Conservation (phyloP, 2,329 filamentous ascomycete genomes). For the Ceratocystis lukuohia region DNA sequence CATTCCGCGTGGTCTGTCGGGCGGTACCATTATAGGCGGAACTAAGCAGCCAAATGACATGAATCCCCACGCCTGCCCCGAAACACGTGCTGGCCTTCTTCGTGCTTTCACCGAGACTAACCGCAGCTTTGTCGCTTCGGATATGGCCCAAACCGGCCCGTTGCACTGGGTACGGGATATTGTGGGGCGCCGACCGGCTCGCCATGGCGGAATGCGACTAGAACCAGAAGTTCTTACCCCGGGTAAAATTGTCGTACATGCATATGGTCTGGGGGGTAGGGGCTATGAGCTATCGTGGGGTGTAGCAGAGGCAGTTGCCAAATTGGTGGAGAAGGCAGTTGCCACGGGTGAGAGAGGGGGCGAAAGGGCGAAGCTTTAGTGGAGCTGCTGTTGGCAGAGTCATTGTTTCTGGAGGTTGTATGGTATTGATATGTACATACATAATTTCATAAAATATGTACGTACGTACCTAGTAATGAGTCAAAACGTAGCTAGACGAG, state of each 20-base stretch:
- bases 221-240: conserved; percentile 33
- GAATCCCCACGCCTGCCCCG: conserved; percentile 35
- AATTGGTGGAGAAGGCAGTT: conserved; percentile 26
- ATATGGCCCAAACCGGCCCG: conserved; percentile 21
- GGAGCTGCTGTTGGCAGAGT: not conserved
- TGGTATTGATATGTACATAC: not conserved
- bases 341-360: too few relatives aligned
- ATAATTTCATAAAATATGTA: too few relatives aligned
- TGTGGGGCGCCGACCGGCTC: conserved; percentile 34
- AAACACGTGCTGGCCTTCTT: conserved; percentile 37
- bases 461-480: not conserved
- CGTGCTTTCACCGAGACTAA: conserved; percentile 28
- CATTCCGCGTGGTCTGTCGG: conserved; percentile 46
- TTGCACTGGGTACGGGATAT: conserved; percentile 31
- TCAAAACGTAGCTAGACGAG: not conserved
- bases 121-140: conserved; percentile 25
- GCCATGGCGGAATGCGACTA: conserved; percentile 37
- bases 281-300: conserved; percentile 50
- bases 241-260: conserved; percentile 32
- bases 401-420: not conserved
- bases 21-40: conserved; percentile 52
- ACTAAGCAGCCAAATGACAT: conserved; percentile 49
- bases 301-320: conserved; percentile 37
- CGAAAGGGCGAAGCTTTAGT: not conserved
- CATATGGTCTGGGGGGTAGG: conserved; percentile 48